A percentile compares a stretch with the other conserved stretches of the same genome.
These are phyloP conservation scores for Taphrina pruni DNA, from an alignment of 1,139 yeast genomes.

Conservation along the genomic window DNA sequence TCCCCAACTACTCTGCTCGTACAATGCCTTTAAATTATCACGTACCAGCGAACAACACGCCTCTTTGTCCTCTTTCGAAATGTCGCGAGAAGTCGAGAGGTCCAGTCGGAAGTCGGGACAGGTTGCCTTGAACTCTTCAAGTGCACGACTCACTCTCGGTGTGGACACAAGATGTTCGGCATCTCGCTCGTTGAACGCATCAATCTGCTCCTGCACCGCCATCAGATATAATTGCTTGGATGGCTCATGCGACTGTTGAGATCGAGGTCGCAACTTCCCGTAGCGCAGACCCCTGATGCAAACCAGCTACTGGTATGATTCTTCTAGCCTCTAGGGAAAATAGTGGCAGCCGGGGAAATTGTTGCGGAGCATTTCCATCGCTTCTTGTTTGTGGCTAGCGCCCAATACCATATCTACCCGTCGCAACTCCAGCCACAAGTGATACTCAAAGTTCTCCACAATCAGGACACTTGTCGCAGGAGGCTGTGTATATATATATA, in stretches of 20 bases:
- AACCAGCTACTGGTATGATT: too few species aligned
- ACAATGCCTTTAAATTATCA: not conserved
- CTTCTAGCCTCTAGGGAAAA: not conserved
- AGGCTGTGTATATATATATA: not conserved
- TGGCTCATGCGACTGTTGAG: too few species aligned
- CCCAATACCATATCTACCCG: conserved; percentile 7
- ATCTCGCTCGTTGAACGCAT: not conserved
- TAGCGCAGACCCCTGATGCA: too few species aligned
- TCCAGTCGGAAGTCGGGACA: not conserved
- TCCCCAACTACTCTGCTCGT: conserved; percentile 27
- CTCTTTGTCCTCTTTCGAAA: not conserved
- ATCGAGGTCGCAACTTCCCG: too few species aligned
- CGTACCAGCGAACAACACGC: conserved; percentile 11
- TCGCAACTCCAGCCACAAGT: not conserved
- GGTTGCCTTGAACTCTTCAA: not conserved
- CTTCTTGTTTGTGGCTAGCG: not conserved
- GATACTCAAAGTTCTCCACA: not conserved
- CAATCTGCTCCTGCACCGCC: not conserved
- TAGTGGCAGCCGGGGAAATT: not conserved
- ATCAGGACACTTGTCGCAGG: not conserved
- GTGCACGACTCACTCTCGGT: not conserved
- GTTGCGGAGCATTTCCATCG: conserved; percentile 3
- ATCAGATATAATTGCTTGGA: too few species aligned
- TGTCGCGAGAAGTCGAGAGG: not conserved
- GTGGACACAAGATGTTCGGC: not conserved